Base-by-base conservation (phyloP, 75 land plant species). In the Pinus tabuliformis region DNA sequence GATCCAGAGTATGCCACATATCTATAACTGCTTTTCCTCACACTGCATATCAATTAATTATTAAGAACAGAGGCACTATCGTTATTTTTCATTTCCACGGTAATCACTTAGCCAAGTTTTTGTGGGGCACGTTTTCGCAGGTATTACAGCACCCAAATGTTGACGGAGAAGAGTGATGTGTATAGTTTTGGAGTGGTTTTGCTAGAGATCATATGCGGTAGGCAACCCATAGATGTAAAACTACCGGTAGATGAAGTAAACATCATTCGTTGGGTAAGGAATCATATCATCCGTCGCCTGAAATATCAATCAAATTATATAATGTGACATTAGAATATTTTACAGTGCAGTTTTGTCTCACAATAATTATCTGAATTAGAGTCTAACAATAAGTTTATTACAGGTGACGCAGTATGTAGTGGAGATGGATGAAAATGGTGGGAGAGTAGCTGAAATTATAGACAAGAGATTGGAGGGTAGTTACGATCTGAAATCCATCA, bases 1-100 rank as follows among this genome's bases (percentile, higher is more conserved):
- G 85, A 86, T 15, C 86, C 86, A 14, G 78, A 84, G 79, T 80
- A 84, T 33, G 33, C 33, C 42, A 39, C 42, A 39, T 5, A 84
- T 22, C 59, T 57, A 75, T 62, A 58, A 58, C 11, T 33, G 33
- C 33, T 22, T 17, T 21, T 14, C 11, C 26, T 37, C 21, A 17
- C 36, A 13, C 21, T 18, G 73, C 49, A 39, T 39, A 39, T 39
- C 42, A 39, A 39, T 39, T 39, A 39, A 4, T 39, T 39, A 39
- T 39, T 39, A 39, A 39, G 42, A 39, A 5, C 42, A 5, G 5
- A 5, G 6, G 42, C 42, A 39, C 42, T 39, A 4, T 39, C 42
- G 6, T 39, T 39, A 39, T 39, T 39, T 37, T 39, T 39, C 6
- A 39, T 39, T 39, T 39, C 6, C 42, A 39, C 42, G 42, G 42